Percentiles rank a stretch among this genome's conserved stretches.
Evolutionary conservation across 495 filamentous ascomycete genomes (phyloP).

Genomic region (Filosporella fistucella): DNA sequence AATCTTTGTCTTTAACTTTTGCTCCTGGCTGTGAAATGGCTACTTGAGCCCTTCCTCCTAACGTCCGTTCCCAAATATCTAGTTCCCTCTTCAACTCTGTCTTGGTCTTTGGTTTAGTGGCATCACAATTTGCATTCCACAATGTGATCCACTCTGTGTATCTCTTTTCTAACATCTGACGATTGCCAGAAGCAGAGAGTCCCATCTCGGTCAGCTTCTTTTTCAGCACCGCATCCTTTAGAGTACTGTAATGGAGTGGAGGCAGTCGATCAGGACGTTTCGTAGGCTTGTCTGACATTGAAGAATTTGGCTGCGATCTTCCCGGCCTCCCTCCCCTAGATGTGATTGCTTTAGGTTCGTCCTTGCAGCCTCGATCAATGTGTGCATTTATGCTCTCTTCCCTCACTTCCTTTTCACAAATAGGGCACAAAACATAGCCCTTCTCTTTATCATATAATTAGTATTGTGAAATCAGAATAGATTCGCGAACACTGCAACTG

Average conservation of each 20-base stretch:
- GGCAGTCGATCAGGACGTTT: conserved; percentile 43
- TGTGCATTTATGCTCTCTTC: conserved; percentile 66
- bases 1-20: conserved; percentile 57
- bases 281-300: conserved; percentile 9
- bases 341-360: conserved; percentile 13
- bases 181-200: conserved; percentile 65
- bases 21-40: conserved; percentile 8
- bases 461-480: conserved; percentile 3
- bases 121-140: conserved; percentile 96
- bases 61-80: conserved; percentile 77
- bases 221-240: conserved; percentile 69
- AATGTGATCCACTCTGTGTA: conserved; percentile 93
- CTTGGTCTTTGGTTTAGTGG: conserved; percentile 63
- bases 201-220: conserved; percentile 81
- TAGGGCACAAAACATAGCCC: conserved; percentile 76
- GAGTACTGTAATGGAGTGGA: conserved; percentile 71
- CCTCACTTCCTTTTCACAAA: conserved; percentile 76
- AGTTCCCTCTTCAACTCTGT: conserved; percentile 70
- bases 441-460: conserved; percentile 41
- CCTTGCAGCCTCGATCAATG: conserved; percentile 49
- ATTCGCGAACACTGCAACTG: background rate
- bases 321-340: too few relatives aligned
- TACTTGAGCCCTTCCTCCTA: conserved; percentile 48
- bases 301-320: background rate
- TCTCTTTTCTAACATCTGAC: conserved; percentile 64